Percentiles rank a stretch among this genome's conserved stretches.
These are phyloP conservation scores for Microascus cirrosus DNA, from an alignment of 2,329 filamentous ascomycete genomes.

Conservation along the genomic window DNA sequence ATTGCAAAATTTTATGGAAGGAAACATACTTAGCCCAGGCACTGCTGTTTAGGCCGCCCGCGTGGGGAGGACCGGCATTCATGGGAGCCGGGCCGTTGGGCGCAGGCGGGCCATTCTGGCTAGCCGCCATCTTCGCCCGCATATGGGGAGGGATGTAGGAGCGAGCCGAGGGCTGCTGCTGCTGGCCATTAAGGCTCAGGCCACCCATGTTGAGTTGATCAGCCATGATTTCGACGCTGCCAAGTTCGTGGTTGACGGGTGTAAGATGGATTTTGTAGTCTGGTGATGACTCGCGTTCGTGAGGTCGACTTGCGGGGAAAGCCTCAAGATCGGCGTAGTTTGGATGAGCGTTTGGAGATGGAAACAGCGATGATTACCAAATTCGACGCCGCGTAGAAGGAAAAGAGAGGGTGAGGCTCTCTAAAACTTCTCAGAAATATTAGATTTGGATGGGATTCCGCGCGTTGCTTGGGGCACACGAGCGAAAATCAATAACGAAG, in stretches of 20 bases:
- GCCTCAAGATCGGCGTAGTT: not conserved
- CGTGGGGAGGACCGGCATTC: conserved; percentile 18
- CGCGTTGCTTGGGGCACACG: not conserved
- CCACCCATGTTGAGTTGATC: conserved; percentile 76
- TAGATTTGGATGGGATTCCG: conserved; percentile 10
- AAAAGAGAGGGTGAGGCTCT: conserved; percentile 4
- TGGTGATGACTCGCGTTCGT: not conserved
- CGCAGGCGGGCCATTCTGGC: conserved; percentile 6
- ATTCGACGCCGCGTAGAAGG: not conserved
- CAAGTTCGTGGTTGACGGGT: not conserved
- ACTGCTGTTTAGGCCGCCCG: conserved; percentile 47
- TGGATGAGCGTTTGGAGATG: not conserved
- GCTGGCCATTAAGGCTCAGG: conserved; percentile 49
- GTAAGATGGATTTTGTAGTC: conserved; percentile 8
- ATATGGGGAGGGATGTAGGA: conserved; percentile 84
- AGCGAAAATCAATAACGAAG: conserved; percentile 6
- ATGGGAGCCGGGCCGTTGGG: conserved; percentile 24
- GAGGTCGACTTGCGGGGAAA: conserved; percentile 10
- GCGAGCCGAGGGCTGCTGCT: conserved; percentile 27
- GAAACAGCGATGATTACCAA: conserved; percentile 6
- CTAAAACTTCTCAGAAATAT: conserved; percentile 9
- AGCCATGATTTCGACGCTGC: conserved; percentile 48
- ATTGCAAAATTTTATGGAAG: not conserved
- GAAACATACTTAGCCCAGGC: conserved; percentile 51
- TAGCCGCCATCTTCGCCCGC: conserved; percentile 43